These are phyloP conservation scores for Annona squamosa DNA, from an alignment of 164 flowering plant genomes.

Conservation along the genomic window DNA sequence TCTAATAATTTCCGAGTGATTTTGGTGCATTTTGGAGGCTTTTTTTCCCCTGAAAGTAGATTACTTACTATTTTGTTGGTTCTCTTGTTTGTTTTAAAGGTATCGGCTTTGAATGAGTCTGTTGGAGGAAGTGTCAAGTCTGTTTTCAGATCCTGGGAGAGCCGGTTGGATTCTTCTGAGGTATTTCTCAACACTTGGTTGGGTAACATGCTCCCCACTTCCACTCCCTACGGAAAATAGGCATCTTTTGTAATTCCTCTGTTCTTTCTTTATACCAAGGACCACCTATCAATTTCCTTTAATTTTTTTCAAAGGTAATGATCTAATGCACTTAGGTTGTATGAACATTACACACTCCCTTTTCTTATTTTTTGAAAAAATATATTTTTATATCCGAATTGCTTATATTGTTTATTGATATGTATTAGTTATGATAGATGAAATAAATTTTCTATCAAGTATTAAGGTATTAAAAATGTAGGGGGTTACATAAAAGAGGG, in stretches of 20 bases:
- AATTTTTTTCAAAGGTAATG: too few relatives aligned
- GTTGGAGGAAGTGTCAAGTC: conserved; percentile 86
- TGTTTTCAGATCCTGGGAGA: conserved; percentile 90
- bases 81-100: conserved; percentile 32
- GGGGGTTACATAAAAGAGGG: too few relatives aligned
- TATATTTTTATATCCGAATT: too few relatives aligned
- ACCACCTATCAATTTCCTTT: too few relatives aligned
- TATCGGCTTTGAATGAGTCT: conserved; percentile 86
- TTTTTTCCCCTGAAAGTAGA: background rate
- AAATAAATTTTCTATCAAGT: too few relatives aligned
- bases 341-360: too few relatives aligned
- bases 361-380: too few relatives aligned
- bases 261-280: background rate
- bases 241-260: background rate
- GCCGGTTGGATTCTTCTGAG: conserved; percentile 63
- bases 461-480: too few relatives aligned
- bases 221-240: background rate
- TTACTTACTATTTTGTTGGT: background rate
- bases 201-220: background rate
- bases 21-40: background rate
- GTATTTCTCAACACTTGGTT: conserved; percentile 21
- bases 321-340: too few relatives aligned
- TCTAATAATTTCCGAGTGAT: background rate
- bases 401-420: too few relatives aligned
- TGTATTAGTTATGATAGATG: too few relatives aligned